These are phyloP conservation scores for Suillus subaureus DNA, from an alignment of 768 basidiomycete genomes.

Conservation along the genomic window DNA sequence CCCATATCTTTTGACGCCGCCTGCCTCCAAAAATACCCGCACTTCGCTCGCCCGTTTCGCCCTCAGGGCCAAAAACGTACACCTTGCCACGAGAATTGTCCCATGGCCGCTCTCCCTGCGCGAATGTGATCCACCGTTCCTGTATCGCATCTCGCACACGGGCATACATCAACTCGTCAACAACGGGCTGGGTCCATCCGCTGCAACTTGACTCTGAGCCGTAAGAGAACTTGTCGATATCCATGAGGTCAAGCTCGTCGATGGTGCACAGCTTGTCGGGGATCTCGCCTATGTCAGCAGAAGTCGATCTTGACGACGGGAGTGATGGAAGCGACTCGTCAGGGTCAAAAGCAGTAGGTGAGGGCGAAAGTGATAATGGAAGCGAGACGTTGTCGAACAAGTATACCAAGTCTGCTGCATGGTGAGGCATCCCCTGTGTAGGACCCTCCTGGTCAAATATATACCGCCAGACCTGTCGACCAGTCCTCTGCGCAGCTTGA, in stretches of 20 bases:
- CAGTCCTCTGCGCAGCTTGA: slow-evolving; percentile 50
- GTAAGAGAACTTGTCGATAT: slow-evolving; percentile 23
- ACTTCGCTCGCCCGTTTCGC: slow-evolving; percentile 76
- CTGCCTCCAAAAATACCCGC: slow-evolving; percentile 66
- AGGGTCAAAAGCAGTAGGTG: slow-evolving; percentile 35
- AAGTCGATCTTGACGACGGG: slow-evolving; percentile 30
- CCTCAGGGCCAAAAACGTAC: slow-evolving; percentile 82
- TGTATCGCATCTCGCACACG: slow-evolving; percentile 74
- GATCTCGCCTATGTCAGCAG: slow-evolving; percentile 21
- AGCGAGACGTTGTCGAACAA: slow-evolving; percentile 76
- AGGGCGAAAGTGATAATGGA: slow-evolving; percentile 40
- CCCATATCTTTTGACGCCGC: slow-evolving; percentile 62
- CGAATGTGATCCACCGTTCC: slow-evolving; percentile 74
- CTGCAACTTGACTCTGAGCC: slow-evolving; percentile 24
- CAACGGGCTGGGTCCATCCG: slow-evolving; percentile 57
- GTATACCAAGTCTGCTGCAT: slow-evolving; percentile 74
- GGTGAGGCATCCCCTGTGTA: slow-evolving; percentile 62
- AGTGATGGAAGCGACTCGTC: slow-evolving; percentile 35
- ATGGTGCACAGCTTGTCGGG: slow-evolving; percentile 22
- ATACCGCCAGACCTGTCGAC: slow-evolving; percentile 73
- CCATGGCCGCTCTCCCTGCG: slow-evolving; percentile 76
- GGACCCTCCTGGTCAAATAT: slow-evolving; percentile 84
- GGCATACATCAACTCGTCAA: slow-evolving; percentile 67
- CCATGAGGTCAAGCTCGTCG: slow-evolving; percentile 30
- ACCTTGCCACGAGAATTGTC: slow-evolving; percentile 55